These are phyloP conservation scores for Trichophyton equinum DNA, from an alignment of 2,329 filamentous ascomycete genomes.

Conservation along the genomic window DNA sequence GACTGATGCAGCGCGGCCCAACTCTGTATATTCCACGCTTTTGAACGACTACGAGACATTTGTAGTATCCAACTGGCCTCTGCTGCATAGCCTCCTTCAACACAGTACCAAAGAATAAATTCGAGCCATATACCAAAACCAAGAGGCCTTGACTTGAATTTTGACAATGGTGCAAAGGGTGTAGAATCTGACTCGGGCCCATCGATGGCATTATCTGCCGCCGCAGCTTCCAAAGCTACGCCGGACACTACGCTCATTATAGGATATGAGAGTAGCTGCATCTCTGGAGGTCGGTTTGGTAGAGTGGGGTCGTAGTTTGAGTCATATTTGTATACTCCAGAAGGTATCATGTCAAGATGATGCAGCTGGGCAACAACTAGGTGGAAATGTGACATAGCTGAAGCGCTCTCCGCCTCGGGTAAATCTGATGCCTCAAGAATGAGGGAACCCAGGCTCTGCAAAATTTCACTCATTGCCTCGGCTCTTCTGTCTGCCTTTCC, in stretches of 20 bases:
- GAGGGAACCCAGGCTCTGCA: slow-evolving; percentile 29
- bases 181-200: slow-evolving; percentile 21
- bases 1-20: slow-evolving; percentile 25
- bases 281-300: slow-evolving; percentile 30
- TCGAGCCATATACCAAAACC: slow-evolving; percentile 39
- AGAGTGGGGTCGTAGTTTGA: slow-evolving; percentile 18
- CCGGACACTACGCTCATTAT: slow-evolving; percentile 38
- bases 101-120: slow-evolving; percentile 39
- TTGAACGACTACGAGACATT: slow-evolving; percentile 20
- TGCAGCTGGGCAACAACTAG: slow-evolving; percentile 35
- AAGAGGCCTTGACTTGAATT: slow-evolving; percentile 25
- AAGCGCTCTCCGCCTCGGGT: slow-evolving; percentile 22
- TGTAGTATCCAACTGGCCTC: slow-evolving; percentile 32
- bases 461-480: slow-evolving; percentile 26
- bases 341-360: slow-evolving; percentile 32
- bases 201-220: slow-evolving; percentile 27
- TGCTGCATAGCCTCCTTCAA: slow-evolving; percentile 33
- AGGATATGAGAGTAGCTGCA: slow-evolving; percentile 32
- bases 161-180: slow-evolving; percentile 25
- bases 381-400: slow-evolving; percentile 34
- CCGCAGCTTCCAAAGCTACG: slow-evolving; percentile 33
- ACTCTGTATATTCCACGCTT: slow-evolving; percentile 31
- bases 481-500: slow-evolving; percentile 7
- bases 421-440: slow-evolving; percentile 31
- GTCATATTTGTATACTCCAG: slow-evolving; percentile 32